A percentile compares a stretch with the other conserved stretches of the same genome.
phyloP scores from a whole-genome alignment of 495 filamentous ascomycete genomes.

The Terfezia claveryi region DNA sequence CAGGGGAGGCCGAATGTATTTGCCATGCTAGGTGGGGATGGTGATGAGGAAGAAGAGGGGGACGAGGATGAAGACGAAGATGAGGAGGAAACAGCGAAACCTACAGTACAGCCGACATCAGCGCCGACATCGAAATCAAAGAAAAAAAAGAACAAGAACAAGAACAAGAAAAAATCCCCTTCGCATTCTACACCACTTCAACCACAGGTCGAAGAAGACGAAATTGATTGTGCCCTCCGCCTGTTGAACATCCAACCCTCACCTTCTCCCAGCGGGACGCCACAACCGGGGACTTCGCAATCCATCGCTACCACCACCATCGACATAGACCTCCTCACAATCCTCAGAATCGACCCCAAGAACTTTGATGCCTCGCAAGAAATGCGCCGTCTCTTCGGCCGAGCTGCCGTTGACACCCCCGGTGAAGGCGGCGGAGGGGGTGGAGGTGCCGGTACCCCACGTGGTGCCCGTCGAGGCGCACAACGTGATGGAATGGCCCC shows the following conservation, averaged over 20 bases:
- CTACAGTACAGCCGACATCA: conserved; percentile 25
- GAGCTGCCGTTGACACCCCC: conserved; percentile 45
- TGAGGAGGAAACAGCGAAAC: conserved; percentile 17
- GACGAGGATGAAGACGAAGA: conserved; percentile 25
- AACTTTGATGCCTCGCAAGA: conserved; percentile 75
- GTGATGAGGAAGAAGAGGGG: conserved; percentile 27
- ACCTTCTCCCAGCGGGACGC: not conserved
- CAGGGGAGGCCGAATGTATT: conserved; percentile 18
- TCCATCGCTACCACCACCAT: not conserved
- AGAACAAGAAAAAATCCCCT: conserved; percentile 38
- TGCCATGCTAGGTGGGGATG: conserved; percentile 21
- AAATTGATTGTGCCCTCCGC: conserved; percentile 61
- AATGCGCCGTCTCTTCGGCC: conserved; percentile 83
- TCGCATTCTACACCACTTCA: conserved; percentile 17
- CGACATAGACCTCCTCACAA: conserved; percentile 24
- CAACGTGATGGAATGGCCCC: conserved; percentile 42
- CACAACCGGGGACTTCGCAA: not conserved
- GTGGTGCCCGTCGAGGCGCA: conserved; percentile 26
- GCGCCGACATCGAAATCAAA: conserved; percentile 19
- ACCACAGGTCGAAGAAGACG: conserved; percentile 33
- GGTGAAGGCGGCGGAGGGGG: conserved; percentile 25
- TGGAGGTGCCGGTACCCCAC: conserved; percentile 31
- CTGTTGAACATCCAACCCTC: conserved; percentile 30
- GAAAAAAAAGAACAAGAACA: conserved; percentile 36
- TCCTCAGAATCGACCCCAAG: conserved; percentile 53